Conservation (phyloP, 306 rosid genomes). For the Prunus padus region DNA sequence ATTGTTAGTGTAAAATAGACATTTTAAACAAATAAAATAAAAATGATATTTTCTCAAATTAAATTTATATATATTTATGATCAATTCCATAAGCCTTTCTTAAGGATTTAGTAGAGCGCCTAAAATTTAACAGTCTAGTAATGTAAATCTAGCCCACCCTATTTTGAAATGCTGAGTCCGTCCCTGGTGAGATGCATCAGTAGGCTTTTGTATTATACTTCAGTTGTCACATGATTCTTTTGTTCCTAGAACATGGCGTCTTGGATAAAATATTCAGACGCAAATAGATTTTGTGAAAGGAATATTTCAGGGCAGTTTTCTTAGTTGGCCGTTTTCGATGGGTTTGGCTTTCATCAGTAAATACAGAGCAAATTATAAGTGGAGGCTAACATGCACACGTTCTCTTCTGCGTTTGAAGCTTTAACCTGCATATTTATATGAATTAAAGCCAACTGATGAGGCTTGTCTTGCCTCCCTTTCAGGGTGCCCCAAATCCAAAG, state of each 20-base stretch:
- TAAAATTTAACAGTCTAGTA: no score
- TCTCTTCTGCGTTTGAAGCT: slow-evolving; percentile 26
- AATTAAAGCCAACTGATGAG: slow-evolving; percentile 21
- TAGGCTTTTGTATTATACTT: not conserved
- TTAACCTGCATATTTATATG: slow-evolving; percentile 24
- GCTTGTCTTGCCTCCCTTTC: slow-evolving; percentile 19
- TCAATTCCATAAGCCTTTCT: no score
- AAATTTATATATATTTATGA: no score
- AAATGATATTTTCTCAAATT: no score
- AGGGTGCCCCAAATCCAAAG: slow-evolving; percentile 29
- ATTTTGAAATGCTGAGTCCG: no score
- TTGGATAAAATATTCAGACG: not conserved
- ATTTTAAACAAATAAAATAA: no score
- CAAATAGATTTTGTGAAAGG: slow-evolving; percentile 14
- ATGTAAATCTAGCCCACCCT: no score
- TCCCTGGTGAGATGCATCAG: no score
- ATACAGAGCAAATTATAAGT: slow-evolving; percentile 34
- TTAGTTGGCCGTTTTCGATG: slow-evolving; percentile 37
- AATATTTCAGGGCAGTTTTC: slow-evolving; percentile 52
- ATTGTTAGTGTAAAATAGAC: no score
- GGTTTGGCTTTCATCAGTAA: slow-evolving; percentile 11
- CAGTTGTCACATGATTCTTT: not conserved
- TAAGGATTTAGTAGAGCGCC: no score
- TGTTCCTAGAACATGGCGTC: slow-evolving; percentile 9
- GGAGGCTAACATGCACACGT: slow-evolving; percentile 61